Evolutionary conservation across 2,329 filamentous ascomycete genomes (phyloP).

Genomic region (Ophiocordyceps camponoti-floridani): DNA sequence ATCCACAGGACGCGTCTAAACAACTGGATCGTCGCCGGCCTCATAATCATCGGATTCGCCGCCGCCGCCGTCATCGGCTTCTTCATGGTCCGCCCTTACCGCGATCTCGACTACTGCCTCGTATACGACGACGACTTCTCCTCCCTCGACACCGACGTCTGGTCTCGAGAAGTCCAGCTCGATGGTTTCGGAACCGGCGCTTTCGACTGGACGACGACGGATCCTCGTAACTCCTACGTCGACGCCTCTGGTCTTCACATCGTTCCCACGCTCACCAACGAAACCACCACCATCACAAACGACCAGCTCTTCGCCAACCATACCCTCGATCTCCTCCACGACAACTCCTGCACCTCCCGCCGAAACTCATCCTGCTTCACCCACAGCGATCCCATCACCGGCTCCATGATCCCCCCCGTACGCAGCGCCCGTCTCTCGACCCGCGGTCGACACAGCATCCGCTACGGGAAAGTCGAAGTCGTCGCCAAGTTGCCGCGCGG

Average conservation of each 20-base stretch:
- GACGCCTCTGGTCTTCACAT: slow-evolving; percentile 32
- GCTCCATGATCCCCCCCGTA: slow-evolving; percentile 29
- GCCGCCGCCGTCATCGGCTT: slow-evolving; percentile 16
- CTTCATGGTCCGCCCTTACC: slow-evolving; percentile 10
- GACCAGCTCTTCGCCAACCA: slow-evolving; percentile 20
- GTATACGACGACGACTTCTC: slow-evolving; percentile 31
- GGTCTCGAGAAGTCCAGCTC: slow-evolving; percentile 29
- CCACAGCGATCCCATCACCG: slow-evolving; percentile 22
- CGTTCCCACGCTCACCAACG: slow-evolving; percentile 30
- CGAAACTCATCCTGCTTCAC: slow-evolving; percentile 17
- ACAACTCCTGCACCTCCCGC: slow-evolving; percentile 22
- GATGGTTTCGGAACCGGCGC: slow-evolving; percentile 26
- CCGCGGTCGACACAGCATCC: slow-evolving; percentile 6
- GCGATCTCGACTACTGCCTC: slow-evolving; percentile 24
- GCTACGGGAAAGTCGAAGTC: slow-evolving; percentile 25
- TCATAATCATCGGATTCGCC: slow-evolving; percentile 14
- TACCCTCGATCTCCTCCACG: slow-evolving; percentile 23
- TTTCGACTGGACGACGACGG: slow-evolving; percentile 36
- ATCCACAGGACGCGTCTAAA: slow-evolving; percentile 16
- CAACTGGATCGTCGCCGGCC: slow-evolving; percentile 14
- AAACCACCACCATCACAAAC: slow-evolving; percentile 18
- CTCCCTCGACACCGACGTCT: slow-evolving; percentile 22
- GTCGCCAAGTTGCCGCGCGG: slow-evolving; percentile 31
- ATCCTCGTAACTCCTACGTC: slow-evolving; percentile 26
- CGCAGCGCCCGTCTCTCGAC: slow-evolving; percentile 28